Conservation (phyloP, 257 asterid species). For the Knoxia roxburghii region DNA sequence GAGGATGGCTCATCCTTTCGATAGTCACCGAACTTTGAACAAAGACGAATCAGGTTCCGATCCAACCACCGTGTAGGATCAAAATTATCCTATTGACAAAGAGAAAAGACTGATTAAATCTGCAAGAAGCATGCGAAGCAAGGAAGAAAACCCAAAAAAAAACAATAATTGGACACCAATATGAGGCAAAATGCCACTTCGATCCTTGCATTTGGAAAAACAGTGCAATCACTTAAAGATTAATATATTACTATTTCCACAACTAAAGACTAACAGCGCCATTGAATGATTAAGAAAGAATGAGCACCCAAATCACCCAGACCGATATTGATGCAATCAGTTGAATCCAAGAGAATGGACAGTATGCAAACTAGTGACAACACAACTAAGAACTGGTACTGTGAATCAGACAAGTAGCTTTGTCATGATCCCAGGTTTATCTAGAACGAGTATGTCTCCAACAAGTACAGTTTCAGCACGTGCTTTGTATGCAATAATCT, state of each 20-base stretch:
- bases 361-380: neutral
- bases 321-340: too few species aligned
- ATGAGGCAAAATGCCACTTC: neutral
- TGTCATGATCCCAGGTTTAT: neutral
- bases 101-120: slow-evolving; percentile 9
- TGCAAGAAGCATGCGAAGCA: neutral
- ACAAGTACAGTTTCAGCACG: neutral
- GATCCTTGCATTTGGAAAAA: neutral
- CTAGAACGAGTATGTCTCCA: neutral
- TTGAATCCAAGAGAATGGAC: neutral
- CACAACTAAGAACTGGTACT: neutral
- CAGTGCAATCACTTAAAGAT: neutral
- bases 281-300: neutral
- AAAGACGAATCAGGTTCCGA: slow-evolving; percentile 85
- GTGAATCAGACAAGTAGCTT: neutral
- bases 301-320: neutral
- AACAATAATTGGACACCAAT: neutral
- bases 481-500: neutral
- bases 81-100: slow-evolving; percentile 65
- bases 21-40: slow-evolving; percentile 95
- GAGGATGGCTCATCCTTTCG: slow-evolving; percentile 93
- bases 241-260: neutral
- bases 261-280: neutral
- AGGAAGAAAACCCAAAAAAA: neutral
- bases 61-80: slow-evolving; percentile 96